These are phyloP conservation scores for Camelina laxa DNA, from an alignment of 345 rosid genomes.

Conservation along the genomic window DNA sequence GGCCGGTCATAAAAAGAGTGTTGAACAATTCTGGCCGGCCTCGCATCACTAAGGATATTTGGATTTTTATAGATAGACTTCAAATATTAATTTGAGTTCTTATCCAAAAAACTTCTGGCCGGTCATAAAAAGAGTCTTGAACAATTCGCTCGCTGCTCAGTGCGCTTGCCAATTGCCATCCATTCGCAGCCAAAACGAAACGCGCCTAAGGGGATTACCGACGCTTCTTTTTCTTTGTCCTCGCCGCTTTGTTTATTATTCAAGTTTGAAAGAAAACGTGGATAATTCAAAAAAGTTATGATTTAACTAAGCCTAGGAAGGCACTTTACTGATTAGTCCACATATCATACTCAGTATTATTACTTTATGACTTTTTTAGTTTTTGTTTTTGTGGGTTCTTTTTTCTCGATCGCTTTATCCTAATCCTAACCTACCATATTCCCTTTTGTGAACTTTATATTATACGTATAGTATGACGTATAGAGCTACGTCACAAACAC, in stretches of 20 bases:
- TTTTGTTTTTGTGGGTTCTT: slow-evolving; percentile 5
- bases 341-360: slow-evolving; percentile 35
- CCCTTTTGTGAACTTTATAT: not conserved
- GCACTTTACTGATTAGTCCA: slow-evolving; percentile 20
- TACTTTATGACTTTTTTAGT: not conserved
- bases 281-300: slow-evolving; percentile 34
- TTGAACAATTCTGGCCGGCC: too few relatives aligned
- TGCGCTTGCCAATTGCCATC: not conserved
- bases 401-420: slow-evolving; percentile 8
- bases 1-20: too few relatives aligned
- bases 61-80: not conserved
- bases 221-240: not conserved
- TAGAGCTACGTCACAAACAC: slow-evolving; percentile 15
- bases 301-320: slow-evolving; percentile 23
- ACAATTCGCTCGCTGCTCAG: not conserved
- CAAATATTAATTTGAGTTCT: not conserved
- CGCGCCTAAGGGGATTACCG: slow-evolving; percentile 7
- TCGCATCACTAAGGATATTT: not conserved
- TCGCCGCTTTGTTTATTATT: not conserved
- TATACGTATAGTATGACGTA: slow-evolving; percentile 2
- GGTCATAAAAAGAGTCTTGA: not conserved
- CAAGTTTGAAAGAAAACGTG: not conserved
- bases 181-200: not conserved
- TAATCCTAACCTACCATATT: slow-evolving; percentile 16
- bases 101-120: not conserved